phyloP scores from a whole-genome alignment of 1,284 basidiomycete genomes.

The Gymnopus androsaceus region DNA sequence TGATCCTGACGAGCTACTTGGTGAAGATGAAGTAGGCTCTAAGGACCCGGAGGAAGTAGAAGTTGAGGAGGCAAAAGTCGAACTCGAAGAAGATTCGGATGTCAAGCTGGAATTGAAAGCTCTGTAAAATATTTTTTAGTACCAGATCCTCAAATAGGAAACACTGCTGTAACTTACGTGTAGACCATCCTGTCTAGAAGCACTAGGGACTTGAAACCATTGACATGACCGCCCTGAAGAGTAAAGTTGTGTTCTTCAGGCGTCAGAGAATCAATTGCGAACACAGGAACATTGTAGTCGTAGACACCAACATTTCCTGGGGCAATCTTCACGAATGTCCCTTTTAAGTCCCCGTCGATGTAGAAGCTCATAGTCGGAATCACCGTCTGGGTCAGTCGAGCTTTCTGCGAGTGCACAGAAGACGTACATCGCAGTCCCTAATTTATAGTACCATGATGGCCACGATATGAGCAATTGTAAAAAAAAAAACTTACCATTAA shows the following conservation, averaged over 20 bases:
- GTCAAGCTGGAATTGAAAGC: not conserved
- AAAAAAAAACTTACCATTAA: constrained; percentile 23
- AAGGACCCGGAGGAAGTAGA: not conserved
- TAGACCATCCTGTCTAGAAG: constrained; percentile 9
- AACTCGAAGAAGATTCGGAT: not conserved
- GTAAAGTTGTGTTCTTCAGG: not conserved
- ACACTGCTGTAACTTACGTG: not conserved
- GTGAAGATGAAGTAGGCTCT: not conserved
- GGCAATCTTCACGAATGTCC: constrained; percentile 20
- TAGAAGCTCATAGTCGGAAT: constrained; percentile 30
- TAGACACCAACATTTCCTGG: constrained; percentile 2
- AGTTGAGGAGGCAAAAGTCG: not conserved
- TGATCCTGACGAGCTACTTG: not conserved
- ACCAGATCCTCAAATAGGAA: not conserved
- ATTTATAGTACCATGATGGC: not conserved
- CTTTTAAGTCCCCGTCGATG: constrained; percentile 27
- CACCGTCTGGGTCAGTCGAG: constrained; percentile 13
- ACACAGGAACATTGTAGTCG: constrained; percentile 7
- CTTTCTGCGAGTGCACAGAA: constrained; percentile 28
- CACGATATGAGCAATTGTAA: not conserved
- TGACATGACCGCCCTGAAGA: constrained; percentile 11
- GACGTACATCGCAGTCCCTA: constrained; percentile 33
- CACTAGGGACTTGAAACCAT: constrained; percentile 5
- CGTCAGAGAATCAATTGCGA: not conserved
- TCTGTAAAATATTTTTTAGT: not conserved